Percentiles rank a stretch among this genome's conserved stretches.
phyloP scores from a whole-genome alignment of 106 monocot species.

The Acanthochlamys bracteata region DNA sequence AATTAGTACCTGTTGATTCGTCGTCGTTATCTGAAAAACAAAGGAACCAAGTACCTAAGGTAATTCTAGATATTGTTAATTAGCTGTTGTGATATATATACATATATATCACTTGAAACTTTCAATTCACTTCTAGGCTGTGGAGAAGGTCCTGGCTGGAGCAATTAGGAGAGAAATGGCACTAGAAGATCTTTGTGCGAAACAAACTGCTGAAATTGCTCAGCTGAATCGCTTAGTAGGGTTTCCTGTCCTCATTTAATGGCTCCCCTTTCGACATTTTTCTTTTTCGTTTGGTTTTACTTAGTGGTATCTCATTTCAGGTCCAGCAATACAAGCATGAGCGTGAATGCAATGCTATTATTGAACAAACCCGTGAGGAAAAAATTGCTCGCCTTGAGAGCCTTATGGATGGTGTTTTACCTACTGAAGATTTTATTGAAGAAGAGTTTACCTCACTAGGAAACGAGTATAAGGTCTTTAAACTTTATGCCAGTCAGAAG shows the following conservation, averaged over 20 bases:
- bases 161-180: constrained; percentile 95
- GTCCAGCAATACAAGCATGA: constrained; percentile 96
- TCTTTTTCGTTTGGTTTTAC: not conserved
- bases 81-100: no score
- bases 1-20: constrained; percentile 51
- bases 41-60: constrained; percentile 60
- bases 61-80: constrained; percentile 4
- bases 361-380: constrained; percentile 70
- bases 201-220: constrained; percentile 75
- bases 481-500: not conserved
- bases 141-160: constrained; percentile 93
- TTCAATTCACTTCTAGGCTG: constrained; percentile 42
- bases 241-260: constrained; percentile 1
- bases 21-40: constrained; percentile 28
- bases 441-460: constrained; percentile 64
- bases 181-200: constrained; percentile 66
- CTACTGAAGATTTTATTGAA: constrained; percentile 82
- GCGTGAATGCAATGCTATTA: constrained; percentile 79
- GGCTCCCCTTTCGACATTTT: not conserved
- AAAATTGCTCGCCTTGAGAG: constrained; percentile 86
- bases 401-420: constrained; percentile 87
- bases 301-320: constrained; percentile 30
- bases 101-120: no score
- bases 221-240: constrained; percentile 78
- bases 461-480: constrained; percentile 81